These are phyloP conservation scores for Pachysandra terminalis DNA, from an alignment of 164 flowering plant species.

Conservation along the genomic window DNA sequence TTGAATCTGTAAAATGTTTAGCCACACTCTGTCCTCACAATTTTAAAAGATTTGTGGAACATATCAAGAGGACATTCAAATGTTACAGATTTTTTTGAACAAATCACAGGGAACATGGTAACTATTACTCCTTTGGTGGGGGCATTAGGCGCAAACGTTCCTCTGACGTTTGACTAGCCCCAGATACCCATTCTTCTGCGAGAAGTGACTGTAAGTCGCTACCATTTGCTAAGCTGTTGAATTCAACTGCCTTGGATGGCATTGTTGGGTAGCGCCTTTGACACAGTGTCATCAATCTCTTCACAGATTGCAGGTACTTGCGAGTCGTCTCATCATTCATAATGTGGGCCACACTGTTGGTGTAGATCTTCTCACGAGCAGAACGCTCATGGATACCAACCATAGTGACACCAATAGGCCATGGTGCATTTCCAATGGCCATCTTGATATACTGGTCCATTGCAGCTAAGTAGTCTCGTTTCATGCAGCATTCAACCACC, in stretches of 20 bases:
- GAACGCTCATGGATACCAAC: conserved; percentile 99
- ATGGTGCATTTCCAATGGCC: conserved; percentile 99
- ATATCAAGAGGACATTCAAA: too few relatives aligned
- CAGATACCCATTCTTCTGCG: conserved; percentile 49
- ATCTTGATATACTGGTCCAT: conserved; percentile 92
- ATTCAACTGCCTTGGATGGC: conserved; percentile 98
- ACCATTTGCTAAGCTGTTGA: conserved; percentile 96
- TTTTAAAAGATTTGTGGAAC: too few relatives aligned
- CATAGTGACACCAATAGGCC: conserved; percentile 99
- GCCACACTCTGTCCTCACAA: too few relatives aligned
- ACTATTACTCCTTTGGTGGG: conserved; percentile 25
- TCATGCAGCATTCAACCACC: conserved; percentile 78
- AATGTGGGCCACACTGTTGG: conserved; percentile 97
- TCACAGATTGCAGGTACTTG: conserved; percentile 89
- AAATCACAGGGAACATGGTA: too few relatives aligned
- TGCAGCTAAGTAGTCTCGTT: conserved; percentile 90
- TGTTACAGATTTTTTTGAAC: too few relatives aligned
- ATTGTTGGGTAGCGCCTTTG: conserved; percentile 88
- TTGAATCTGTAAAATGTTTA: too few relatives aligned
- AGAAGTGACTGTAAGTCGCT: conserved; percentile 88
- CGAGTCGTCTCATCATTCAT: conserved; percentile 99
- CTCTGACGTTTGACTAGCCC: conserved; percentile 35
- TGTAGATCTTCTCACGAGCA: conserved; percentile 96
- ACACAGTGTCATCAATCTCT: conserved; percentile 90
- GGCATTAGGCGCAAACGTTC: conserved; percentile 69